Base-by-base conservation (phyloP, 2,329 filamentous ascomycete species). In the Fusarium bulbicola region DNA sequence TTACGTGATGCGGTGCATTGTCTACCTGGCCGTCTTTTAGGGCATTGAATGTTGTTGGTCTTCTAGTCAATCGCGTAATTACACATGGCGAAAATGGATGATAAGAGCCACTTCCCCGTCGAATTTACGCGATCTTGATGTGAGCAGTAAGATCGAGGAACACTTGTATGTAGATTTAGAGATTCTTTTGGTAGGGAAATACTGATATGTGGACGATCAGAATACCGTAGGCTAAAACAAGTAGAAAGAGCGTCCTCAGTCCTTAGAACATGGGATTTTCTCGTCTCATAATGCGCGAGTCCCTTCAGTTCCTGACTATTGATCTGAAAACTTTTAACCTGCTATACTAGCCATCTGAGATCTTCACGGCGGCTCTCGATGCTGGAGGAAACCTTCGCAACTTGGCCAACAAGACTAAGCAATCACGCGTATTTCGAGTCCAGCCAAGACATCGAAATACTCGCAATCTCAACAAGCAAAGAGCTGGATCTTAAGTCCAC, bases 141-240 rank as follows among this genome's bases (percentile, higher is more conserved):
- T 16, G 4, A 30, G 20, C 1, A 15, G 11, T 11, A 28, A 16
- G 13, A 30, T 11, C 1, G 1, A 26, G 1, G 43, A 43, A 20
- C 7, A 11, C 11, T 5, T 3, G 8, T 28, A 4, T 28, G 20
- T 28, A 46, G 26, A 21, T 15, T 4, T 4, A 7, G 26, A 11
- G 26, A 7, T 15, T 20, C 26, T 2, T 46, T 28, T 2, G 18
- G 8, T 21, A 18, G 7, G 7, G 1, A 9, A 24, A 45, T 45
- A 6, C 15, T 3, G 0, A 26, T 26, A 5, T 28, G 28, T 10
- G 3, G 10, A 20, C 7, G 2, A 28, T 46, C 2, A 28, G 7
- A 46, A 7, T 21, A 21, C 13, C 18, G 2, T 7, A 4, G 5
- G 26, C 12, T 46, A 2, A 21, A 14, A 21, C 3, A 28, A 28